Evolutionary conservation across 805 yeast species (phyloP), one percentile per base, ranked within the genome.

Genomic region (Candida pseudofarinosa): DNA sequence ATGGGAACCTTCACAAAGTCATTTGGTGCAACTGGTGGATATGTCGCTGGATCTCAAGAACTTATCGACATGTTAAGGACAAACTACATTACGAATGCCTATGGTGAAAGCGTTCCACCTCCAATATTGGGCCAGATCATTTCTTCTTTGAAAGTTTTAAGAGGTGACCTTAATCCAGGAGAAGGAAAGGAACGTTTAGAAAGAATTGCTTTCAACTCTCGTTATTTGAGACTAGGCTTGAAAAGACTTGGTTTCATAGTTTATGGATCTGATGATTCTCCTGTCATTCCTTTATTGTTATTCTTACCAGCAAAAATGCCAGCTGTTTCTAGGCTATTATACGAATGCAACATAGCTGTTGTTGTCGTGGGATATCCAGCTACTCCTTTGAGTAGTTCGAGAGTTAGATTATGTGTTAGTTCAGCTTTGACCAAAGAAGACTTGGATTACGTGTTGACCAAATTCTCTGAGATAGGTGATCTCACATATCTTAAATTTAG

Each of bases 1-100:
- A 93, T 93, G 99, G 99, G 99, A 39, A 93, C 99, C 5, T 78
- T 93, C 44, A 95, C 99, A 40, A 93, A 93, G 67, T 88, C 97
- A 1, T 93, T 93, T 63, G 99, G 99, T 61, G 98, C 99, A 14
- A 88, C 98, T 34, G 99, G 99, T 58, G 99, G 99, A 37, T 93
- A 93, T 61, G 71, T 93, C 49, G 91, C 96, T n/a, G 95, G 85
- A 37, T 74, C 74, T 49, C 75, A 80, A 56, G 67, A 64, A 38
- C 66, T 88, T 26, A 83, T 91, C 39, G 90, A 88, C 54, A 77
- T 83, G 54, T 69, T 93, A 48, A 80, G 90, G 65, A 54, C 85
- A 33, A 83, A 80, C 54, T 79, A 87, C 54, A 74, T 88, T 50
- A 84, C 90, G 23, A 79, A 82, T 50, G 74, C 71, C 35, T 87